These are phyloP conservation scores for Metarhizium rileyi DNA, from an alignment of 2,329 filamentous ascomycete species.

Conservation along the genomic window DNA sequence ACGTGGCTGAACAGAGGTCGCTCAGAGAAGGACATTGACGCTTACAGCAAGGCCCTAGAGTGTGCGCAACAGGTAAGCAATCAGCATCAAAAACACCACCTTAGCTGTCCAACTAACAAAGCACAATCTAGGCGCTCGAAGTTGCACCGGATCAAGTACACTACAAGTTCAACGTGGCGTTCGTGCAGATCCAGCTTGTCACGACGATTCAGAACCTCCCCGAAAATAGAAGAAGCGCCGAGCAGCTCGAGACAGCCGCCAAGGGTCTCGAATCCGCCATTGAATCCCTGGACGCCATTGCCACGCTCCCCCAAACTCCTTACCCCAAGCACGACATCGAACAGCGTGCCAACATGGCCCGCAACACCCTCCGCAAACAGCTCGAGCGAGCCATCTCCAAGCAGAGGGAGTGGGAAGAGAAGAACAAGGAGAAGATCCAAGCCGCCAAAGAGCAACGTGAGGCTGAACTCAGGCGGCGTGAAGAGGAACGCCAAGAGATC, in stretches of 20 bases:
- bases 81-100: neutral
- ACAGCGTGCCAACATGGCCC: slow-evolving; percentile 93
- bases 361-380: slow-evolving; percentile 88
- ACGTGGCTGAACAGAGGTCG: slow-evolving; percentile 79
- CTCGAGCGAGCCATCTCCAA: slow-evolving; percentile 74
- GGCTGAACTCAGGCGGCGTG: slow-evolving; percentile 65
- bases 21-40: slow-evolving; percentile 45
- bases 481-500: slow-evolving; percentile 62
- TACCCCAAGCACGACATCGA: slow-evolving; percentile 88
- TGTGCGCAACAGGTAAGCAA: slow-evolving; percentile 51
- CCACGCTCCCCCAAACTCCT: slow-evolving; percentile 57
- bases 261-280: slow-evolving; percentile 81
- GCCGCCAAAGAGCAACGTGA: slow-evolving; percentile 73
- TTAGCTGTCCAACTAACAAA: neutral
- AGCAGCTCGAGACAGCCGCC: slow-evolving; percentile 72
- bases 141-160: slow-evolving; percentile 76
- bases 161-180: slow-evolving; percentile 96
- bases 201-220: slow-evolving; percentile 65
- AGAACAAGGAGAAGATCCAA: slow-evolving; percentile 79
- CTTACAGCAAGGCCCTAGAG: slow-evolving; percentile 46
- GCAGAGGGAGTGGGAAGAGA: slow-evolving; percentile 86
- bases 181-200: slow-evolving; percentile 91
- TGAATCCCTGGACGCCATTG: slow-evolving; percentile 55
- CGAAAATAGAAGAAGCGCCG: slow-evolving; percentile 67
- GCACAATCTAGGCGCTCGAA: slow-evolving; percentile 51